Evolutionary conservation across 148 eudicot species (phyloP).

Genomic region (Rheum nobile): DNA sequence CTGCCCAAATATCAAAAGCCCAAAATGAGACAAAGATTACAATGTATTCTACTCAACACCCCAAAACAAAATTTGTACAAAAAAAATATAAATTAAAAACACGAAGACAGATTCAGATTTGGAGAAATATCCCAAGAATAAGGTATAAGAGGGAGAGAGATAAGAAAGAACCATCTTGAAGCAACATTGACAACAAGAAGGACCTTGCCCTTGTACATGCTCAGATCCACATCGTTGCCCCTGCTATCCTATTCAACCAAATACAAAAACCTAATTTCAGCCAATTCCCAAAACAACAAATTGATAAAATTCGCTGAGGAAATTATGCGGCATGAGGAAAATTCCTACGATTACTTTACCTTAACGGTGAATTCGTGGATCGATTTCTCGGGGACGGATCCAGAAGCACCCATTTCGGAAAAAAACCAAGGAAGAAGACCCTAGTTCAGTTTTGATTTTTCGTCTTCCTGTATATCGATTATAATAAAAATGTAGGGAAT

Average conservation of each 20-base stretch:
- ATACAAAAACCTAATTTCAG: background rate
- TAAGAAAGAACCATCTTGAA: constrained; percentile 56
- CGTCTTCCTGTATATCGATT: background rate
- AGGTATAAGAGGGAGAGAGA: background rate
- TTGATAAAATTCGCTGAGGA: background rate
- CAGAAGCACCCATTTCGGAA: constrained; percentile 44
- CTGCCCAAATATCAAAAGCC: constrained; percentile 20
- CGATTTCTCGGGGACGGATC: constrained; percentile 49
- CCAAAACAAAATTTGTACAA: background rate
- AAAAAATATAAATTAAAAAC: no score
- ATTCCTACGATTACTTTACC: constrained; percentile 13
- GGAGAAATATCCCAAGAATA: background rate
- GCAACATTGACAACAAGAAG: constrained; percentile 87
- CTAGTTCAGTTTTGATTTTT: background rate
- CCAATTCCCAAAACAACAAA: background rate
- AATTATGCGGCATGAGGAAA: background rate
- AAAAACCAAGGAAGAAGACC: background rate
- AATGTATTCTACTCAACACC: background rate
- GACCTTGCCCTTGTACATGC: constrained; percentile 72
- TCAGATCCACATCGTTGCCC: constrained; percentile 61
- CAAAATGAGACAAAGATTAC: constrained; percentile 3
- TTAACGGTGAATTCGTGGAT: constrained; percentile 65
- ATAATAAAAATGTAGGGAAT: background rate
- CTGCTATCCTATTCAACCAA: constrained; percentile 38
- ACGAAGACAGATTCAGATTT: background rate